phyloP scores from a whole-genome alignment of 2,329 filamentous ascomycete species.

The Trichoderma polysporum region DNA sequence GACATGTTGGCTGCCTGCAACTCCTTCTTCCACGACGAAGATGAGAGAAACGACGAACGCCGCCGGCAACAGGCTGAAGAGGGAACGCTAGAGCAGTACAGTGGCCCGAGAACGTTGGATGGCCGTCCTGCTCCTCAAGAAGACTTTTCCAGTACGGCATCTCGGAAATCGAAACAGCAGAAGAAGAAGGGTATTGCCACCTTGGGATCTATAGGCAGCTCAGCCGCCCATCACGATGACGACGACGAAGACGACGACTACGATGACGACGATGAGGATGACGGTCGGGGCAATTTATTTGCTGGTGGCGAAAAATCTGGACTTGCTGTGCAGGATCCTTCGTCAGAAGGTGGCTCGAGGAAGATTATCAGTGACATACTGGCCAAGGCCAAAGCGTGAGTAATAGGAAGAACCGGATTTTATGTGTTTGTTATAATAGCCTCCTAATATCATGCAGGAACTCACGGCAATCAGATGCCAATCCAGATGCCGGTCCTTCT shows the following conservation, averaged over 20 bases:
- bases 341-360: constrained; percentile 47
- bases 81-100: constrained; percentile 41
- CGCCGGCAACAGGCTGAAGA: constrained; percentile 46
- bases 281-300: constrained; percentile 68
- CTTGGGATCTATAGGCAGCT: constrained; percentile 54
- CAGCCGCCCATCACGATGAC: constrained; percentile 49
- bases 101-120: constrained; percentile 62
- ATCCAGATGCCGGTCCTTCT: constrained; percentile 51
- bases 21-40: constrained; percentile 60
- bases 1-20: constrained; percentile 62
- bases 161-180: constrained; percentile 41
- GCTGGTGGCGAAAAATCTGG: constrained; percentile 84
- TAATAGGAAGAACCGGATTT: not conserved
- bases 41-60: constrained; percentile 47
- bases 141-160: constrained; percentile 31
- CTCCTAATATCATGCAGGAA: constrained; percentile 49
- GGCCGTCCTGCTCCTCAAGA: constrained; percentile 55
- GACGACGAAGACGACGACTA: constrained; percentile 61
- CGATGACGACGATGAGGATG: constrained; percentile 57
- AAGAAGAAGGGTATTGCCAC: constrained; percentile 64
- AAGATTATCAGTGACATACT: constrained; percentile 64
- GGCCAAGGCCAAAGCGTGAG: constrained; percentile 62
- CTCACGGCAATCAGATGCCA: constrained; percentile 54
- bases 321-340: constrained; percentile 64
- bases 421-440: not conserved